Evolutionary conservation across 108 stramenopile genomes (phyloP).

Genomic region (Craspedostauros australis): DNA sequence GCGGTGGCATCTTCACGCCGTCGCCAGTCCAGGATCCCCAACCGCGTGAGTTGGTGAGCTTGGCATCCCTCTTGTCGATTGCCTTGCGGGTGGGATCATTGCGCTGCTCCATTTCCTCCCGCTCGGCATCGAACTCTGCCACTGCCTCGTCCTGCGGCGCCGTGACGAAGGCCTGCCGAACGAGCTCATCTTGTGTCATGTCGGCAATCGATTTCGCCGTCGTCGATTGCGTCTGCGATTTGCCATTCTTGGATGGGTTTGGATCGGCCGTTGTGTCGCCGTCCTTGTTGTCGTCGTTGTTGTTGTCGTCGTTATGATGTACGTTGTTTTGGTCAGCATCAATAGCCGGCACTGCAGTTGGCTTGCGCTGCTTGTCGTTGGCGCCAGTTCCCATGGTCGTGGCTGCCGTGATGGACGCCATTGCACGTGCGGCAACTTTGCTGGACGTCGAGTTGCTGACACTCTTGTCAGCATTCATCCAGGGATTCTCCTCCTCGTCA

Average conservation of each 20-base stretch:
- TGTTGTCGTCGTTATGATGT: too few relatives aligned
- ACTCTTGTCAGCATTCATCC: too few relatives aligned
- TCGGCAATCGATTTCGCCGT: constrained; percentile 27
- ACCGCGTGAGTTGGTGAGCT: constrained; percentile 51
- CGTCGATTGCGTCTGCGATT: background rate
- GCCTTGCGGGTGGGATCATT: constrained; percentile 71
- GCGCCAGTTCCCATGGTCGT: too few relatives aligned
- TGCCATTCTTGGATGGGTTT: background rate
- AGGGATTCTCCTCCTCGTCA: constrained; percentile 26
- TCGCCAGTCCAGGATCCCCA: constrained; percentile 91
- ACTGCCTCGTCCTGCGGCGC: constrained; percentile 70
- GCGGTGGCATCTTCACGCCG: constrained; percentile 73
- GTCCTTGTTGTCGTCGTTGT: too few relatives aligned
- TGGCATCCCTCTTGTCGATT: constrained; percentile 31
- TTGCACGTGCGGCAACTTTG: too few relatives aligned
- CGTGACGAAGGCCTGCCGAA: constrained; percentile 87
- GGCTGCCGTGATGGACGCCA: too few relatives aligned
- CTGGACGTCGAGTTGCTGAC: too few relatives aligned
- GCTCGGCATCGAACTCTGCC: constrained; percentile 88
- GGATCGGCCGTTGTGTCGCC: background rate
- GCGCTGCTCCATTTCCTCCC: constrained; percentile 66
- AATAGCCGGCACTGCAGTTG: too few relatives aligned
- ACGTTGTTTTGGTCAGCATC: too few relatives aligned
- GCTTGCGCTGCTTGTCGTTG: constrained; percentile 1
- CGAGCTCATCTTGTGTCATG: constrained; percentile 83